Evolutionary conservation across 164 flowering plant genomes (phyloP), one percentile per base, ranked within the genome.

Genomic region (Vitis cinerea): DNA sequence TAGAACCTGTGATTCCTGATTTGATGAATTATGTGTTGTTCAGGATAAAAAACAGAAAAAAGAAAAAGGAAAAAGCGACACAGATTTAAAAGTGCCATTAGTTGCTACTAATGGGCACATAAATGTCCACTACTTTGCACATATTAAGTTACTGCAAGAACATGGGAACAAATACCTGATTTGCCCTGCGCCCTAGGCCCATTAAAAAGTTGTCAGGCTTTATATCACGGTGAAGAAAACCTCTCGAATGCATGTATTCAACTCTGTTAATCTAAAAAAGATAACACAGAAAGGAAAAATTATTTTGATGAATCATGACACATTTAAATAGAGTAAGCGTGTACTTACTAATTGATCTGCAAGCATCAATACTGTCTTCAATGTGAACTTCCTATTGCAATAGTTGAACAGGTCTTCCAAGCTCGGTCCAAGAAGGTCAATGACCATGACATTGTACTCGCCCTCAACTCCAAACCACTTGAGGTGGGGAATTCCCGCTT

Each of bases 381-480:
- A 71, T 2, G 90, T 72, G 50, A 88, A 76, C 66, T 83, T 86
- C 73, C 92, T 68, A 60, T 82, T 86, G 77, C 92, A 88, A 72
- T 85, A 88, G 66, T 88, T 88, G 72, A 88, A 88, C 55, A 88
- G 80, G 73, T 88, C 92, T 73, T 88, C 92, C 74, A 88, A 72
- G 70, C 92, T 88, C 54, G 90, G 92, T 44, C 92, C 92, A 66
- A 88, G 89, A 69, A 88, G 87, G 70, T 88, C 92, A 77, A 88
- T 88, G 23, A 85, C 92, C 88, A 88, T 85, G 55, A 80, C 74
- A 80, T 86, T 86, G 71, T 83, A 80, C 9, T 86, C 92, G 3
- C 83, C 80, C 75, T 88, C 92, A 65, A 88, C 87, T 61, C 90
- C 92, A 83, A 79, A 88, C 92, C 92, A 88, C 63, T 86, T 88